Conservation (phyloP, 768 basidiomycete species). For the Tricholoma bakamatsutake region DNA sequence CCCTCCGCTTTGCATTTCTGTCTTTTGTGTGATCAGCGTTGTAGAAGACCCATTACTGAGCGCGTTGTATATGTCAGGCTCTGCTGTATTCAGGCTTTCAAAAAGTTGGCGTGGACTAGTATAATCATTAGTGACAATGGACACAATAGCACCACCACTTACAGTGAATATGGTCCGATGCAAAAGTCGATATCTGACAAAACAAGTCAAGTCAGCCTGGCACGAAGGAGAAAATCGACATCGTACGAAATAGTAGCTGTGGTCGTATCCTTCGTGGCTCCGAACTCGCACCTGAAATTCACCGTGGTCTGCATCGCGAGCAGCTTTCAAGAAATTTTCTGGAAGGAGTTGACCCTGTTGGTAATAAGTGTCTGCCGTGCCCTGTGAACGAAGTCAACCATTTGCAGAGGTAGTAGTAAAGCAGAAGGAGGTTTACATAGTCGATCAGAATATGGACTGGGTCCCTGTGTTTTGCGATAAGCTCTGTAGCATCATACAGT, state of each 20-base stretch:
- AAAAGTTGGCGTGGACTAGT: constrained; percentile 81
- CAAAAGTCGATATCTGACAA: constrained; percentile 81
- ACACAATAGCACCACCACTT: constrained; percentile 24
- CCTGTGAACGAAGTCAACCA: constrained; percentile 35
- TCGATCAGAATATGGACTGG: constrained; percentile 81
- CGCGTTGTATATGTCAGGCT: background rate
- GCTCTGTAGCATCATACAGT: constrained; percentile 79
- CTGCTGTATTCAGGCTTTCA: constrained; percentile 52
- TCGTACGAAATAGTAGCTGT: constrained; percentile 81
- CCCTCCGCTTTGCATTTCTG: background rate
- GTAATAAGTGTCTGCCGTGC: constrained; percentile 77
- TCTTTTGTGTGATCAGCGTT: background rate
- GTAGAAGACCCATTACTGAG: background rate
- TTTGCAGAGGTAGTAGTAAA: background rate
- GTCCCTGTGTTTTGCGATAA: constrained; percentile 58
- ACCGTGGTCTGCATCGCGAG: constrained; percentile 65
- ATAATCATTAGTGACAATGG: constrained; percentile 5
- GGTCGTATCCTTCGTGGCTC: constrained; percentile 80
- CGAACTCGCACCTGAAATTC: constrained; percentile 74
- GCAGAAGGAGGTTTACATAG: constrained; percentile 50
- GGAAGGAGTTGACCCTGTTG: constrained; percentile 85
- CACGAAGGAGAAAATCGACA: background rate
- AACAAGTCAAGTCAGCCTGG: background rate
- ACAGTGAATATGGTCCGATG: constrained; percentile 87
- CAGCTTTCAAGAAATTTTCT: constrained; percentile 79